These are phyloP conservation scores for Chrysoporthe austroafricana DNA, from an alignment of 2,329 filamentous ascomycete genomes.

Conservation along the genomic window DNA sequence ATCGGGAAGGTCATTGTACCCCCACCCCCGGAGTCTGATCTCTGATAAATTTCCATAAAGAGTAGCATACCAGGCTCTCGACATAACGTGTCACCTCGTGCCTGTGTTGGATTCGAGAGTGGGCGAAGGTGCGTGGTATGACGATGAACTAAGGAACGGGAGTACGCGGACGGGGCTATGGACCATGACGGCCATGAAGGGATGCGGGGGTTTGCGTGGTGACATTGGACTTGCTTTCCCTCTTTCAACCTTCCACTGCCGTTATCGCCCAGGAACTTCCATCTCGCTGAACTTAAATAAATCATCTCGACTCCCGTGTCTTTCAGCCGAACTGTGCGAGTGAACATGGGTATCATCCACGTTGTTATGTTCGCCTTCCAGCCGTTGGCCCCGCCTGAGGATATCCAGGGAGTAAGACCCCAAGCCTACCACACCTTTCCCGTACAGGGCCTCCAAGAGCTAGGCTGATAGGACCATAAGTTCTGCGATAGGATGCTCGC, in stretches of 20 bases:
- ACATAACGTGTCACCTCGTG: too few relatives aligned
- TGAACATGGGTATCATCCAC: constrained; percentile 65
- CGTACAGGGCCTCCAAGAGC: neutral
- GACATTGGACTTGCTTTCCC: neutral
- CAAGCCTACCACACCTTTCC: neutral
- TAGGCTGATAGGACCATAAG: constrained; percentile 31
- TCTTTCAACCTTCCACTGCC: neutral
- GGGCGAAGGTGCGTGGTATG: too few relatives aligned
- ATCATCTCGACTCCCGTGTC: neutral
- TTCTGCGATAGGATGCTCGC: constrained; percentile 44
- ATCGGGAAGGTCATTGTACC: too few relatives aligned
- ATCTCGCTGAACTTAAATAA: neutral
- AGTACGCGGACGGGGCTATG: too few relatives aligned
- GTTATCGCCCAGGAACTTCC: too few relatives aligned
- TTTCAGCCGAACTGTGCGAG: neutral
- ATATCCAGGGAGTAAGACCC: constrained; percentile 58
- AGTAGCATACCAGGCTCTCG: too few relatives aligned
- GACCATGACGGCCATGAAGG: too few relatives aligned
- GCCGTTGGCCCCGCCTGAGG: constrained; percentile 48
- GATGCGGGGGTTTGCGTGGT: too few relatives aligned
- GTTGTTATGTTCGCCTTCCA: constrained; percentile 72
- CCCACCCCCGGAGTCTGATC: too few relatives aligned
- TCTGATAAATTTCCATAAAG: too few relatives aligned
- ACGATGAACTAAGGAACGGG: too few relatives aligned
- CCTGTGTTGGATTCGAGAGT: too few relatives aligned